Percentiles rank a stretch among this genome's conserved stretches.
These are phyloP conservation scores for Austropuccinia psidii DNA, from an alignment of 1,284 basidiomycete species.

Conservation along the genomic window DNA sequence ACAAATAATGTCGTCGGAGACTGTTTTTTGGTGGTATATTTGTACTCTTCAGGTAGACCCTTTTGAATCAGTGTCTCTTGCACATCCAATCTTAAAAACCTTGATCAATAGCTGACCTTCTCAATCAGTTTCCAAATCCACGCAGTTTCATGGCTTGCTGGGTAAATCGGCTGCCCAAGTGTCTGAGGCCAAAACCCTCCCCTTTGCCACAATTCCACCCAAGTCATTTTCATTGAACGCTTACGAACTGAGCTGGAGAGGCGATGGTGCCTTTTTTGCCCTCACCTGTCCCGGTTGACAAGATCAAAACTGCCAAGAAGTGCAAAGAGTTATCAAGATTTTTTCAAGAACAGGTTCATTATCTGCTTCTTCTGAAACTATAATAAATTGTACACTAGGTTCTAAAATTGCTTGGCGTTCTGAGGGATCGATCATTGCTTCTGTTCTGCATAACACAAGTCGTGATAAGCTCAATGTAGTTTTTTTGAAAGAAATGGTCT, in stretches of 20 bases:
- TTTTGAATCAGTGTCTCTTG: no score
- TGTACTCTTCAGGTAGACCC: no score
- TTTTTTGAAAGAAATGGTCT: constrained; percentile 95
- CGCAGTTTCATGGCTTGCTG: constrained; percentile 93
- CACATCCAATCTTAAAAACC: no score
- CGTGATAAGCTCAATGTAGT: constrained; percentile 66
- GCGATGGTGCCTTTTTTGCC: constrained; percentile 20
- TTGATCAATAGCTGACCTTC: no score
- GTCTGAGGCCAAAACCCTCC: no score
- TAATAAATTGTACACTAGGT: constrained; percentile 63
- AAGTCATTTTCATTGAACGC: not conserved
- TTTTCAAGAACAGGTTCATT: constrained; percentile 70
- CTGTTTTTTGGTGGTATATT: no score
- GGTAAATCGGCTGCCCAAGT: constrained; percentile 70
- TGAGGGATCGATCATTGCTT: constrained; percentile 72
- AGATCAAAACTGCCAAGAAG: no score
- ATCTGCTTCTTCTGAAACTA: constrained; percentile 74
- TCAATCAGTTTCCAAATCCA: no score
- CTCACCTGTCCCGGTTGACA: constrained; percentile 13
- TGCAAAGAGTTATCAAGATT: no score
- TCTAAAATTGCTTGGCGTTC: constrained; percentile 78
- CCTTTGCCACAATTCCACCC: no score
- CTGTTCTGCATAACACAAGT: constrained; percentile 68
- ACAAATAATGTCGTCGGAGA: no score
- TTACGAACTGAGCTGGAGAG: constrained; percentile 13